Evolutionary conservation across 176 grass and related monocot genomes (phyloP).

Genomic region (Poa annua): DNA sequence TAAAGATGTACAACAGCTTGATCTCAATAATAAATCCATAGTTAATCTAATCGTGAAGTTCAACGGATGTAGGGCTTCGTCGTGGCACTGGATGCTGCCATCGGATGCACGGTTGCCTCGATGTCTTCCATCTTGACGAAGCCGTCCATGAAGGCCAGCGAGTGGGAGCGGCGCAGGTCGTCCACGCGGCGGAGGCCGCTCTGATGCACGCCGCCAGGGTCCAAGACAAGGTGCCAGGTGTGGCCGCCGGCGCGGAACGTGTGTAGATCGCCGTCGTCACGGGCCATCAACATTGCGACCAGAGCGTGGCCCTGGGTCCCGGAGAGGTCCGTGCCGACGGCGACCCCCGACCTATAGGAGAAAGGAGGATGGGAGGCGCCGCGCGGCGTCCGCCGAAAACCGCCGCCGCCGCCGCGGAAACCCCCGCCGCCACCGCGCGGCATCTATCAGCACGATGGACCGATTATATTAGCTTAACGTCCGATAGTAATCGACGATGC

Average conservation of each 20-base stretch:
- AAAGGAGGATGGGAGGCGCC: too few relatives aligned
- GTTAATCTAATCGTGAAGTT: too few relatives aligned
- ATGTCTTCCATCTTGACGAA: background rate
- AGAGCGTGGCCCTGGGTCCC: background rate
- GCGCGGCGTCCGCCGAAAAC: too few relatives aligned
- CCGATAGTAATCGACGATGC: too few relatives aligned
- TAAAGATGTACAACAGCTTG: too few relatives aligned
- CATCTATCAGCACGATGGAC: background rate
- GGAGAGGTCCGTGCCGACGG: background rate
- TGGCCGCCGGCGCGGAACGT: background rate
- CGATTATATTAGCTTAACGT: background rate
- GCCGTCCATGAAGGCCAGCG: too few relatives aligned
- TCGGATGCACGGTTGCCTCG: too few relatives aligned
- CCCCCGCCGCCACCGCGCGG: background rate
- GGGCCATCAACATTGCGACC: background rate
- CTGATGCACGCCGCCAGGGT: background rate
- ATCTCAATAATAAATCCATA: too few relatives aligned
- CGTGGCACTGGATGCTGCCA: too few relatives aligned
- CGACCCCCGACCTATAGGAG: too few relatives aligned
- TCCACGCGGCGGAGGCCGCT: background rate
- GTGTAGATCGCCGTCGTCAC: too few relatives aligned
- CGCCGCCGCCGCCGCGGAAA: background rate
- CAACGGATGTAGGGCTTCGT: too few relatives aligned
- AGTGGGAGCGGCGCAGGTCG: background rate
- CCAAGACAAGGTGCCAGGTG: background rate